These are phyloP conservation scores for Erythrobasidium yunnanense DNA, from an alignment of 768 basidiomycete species.

Conservation along the genomic window DNA sequence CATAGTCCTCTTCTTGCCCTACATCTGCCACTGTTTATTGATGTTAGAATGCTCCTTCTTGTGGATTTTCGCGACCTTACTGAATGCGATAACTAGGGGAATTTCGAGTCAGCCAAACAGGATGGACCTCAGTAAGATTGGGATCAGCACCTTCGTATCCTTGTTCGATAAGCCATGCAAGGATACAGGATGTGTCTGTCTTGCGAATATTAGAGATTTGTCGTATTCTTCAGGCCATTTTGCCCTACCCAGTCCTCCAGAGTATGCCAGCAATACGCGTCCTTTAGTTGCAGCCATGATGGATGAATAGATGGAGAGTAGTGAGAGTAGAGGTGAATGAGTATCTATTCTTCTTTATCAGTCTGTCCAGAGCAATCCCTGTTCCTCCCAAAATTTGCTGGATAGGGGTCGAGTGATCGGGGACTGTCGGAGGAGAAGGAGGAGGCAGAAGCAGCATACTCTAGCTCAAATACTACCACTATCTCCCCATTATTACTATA, in stretches of 20 bases:
- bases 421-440: too few species aligned
- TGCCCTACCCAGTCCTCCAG: slow-evolving; percentile 80
- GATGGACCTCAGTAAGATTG: slow-evolving; percentile 43
- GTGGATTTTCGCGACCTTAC: not conserved
- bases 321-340: not conserved
- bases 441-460: too few species aligned
- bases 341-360: not conserved
- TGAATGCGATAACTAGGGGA: not conserved
- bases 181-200: slow-evolving; percentile 93
- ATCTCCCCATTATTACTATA: too few species aligned
- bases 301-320: not conserved
- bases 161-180: slow-evolving; percentile 96
- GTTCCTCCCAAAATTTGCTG: too few species aligned
- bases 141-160: slow-evolving; percentile 95
- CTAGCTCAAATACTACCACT: too few species aligned
- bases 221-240: not conserved
- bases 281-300: slow-evolving; percentile 31
- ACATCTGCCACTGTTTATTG: slow-evolving; percentile 64
- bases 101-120: not conserved
- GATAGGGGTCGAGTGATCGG: too few species aligned
- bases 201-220: not conserved
- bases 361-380: too few species aligned
- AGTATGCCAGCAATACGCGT: slow-evolving; percentile 82
- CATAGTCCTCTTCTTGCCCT: slow-evolving; percentile 67
- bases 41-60: not conserved